Evolutionary conservation across 306 rosid species (phyloP).

Genomic region (Prunus dulcis): DNA sequence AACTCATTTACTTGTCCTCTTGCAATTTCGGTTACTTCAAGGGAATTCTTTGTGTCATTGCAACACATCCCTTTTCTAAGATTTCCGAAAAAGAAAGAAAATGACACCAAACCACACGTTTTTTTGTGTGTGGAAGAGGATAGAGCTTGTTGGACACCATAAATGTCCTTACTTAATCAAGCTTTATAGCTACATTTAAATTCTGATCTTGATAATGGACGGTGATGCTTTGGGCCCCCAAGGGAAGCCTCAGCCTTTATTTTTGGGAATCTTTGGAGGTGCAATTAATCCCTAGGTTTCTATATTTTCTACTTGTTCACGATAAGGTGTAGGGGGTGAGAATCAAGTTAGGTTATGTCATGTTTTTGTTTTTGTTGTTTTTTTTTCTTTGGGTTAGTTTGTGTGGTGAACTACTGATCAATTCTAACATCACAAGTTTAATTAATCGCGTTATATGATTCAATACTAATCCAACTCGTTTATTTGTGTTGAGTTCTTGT

Average conservation of each 20-base stretch:
- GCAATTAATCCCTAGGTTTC: too few relatives aligned
- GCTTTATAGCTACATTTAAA: too few relatives aligned
- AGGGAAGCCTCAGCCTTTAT: too few relatives aligned
- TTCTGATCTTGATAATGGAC: slow-evolving; percentile 3
- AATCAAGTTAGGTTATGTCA: too few relatives aligned
- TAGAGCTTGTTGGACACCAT: neutral
- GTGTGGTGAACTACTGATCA: neutral
- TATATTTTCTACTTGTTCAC: too few relatives aligned
- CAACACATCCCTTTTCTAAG: neutral
- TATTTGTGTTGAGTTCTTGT: too few relatives aligned
- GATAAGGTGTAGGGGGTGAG: too few relatives aligned
- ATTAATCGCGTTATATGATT: neutral
- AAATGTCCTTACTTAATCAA: too few relatives aligned
- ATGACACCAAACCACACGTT: neutral
- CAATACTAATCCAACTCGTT: neutral
- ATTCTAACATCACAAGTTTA: neutral
- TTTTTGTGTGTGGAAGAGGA: neutral
- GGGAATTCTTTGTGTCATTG: slow-evolving; percentile 6
- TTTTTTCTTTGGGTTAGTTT: neutral
- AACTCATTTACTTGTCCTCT: slow-evolving; percentile 1
- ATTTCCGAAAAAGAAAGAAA: neutral
- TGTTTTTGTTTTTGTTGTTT: too few relatives aligned
- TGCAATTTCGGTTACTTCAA: slow-evolving; percentile 7
- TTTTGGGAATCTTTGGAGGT: too few relatives aligned
- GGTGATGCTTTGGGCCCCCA: slow-evolving; percentile 9